Evolutionary conservation across 371 early-diverging fungal genomes (phyloP).

Genomic region (Mucor mucedo): DNA sequence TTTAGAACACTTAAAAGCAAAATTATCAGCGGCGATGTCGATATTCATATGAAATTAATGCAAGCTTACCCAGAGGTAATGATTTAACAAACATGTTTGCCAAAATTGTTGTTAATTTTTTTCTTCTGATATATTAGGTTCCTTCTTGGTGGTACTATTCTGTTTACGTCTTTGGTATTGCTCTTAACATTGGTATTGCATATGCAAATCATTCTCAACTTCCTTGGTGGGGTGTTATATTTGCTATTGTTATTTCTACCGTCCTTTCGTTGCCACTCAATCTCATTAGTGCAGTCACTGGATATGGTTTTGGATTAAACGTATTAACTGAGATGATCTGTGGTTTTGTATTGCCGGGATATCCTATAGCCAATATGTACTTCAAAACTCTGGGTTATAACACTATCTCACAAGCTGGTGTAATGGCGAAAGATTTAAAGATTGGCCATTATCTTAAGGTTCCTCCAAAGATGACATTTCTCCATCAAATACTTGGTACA

Average conservation of each 20-base stretch:
- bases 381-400: slow-evolving; percentile 61
- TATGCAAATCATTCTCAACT: slow-evolving; percentile 59
- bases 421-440: slow-evolving; percentile 65
- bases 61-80: slow-evolving; percentile 29
- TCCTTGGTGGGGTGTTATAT: slow-evolving; percentile 75
- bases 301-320: slow-evolving; percentile 53
- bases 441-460: slow-evolving; percentile 81
- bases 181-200: slow-evolving; percentile 63
- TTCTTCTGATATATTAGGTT: too few relatives aligned
- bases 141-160: slow-evolving; percentile 76
- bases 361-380: slow-evolving; percentile 63
- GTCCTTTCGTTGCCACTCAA: slow-evolving; percentile 43
- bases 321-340: slow-evolving; percentile 71
- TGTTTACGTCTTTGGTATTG: slow-evolving; percentile 64
- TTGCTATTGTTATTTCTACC: slow-evolving; percentile 65
- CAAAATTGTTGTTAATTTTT: too few relatives aligned
- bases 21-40: neutral
- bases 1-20: neutral
- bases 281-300: slow-evolving; percentile 45
- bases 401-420: slow-evolving; percentile 58
- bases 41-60: slow-evolving; percentile 12
- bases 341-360: slow-evolving; percentile 48
- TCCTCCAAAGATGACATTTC: slow-evolving; percentile 67
- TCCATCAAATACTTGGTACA: slow-evolving; percentile 67
- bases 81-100: too few relatives aligned